Base-by-base conservation (phyloP, 2,329 filamentous ascomycete species). In the Verruconis gallopava region DNA sequence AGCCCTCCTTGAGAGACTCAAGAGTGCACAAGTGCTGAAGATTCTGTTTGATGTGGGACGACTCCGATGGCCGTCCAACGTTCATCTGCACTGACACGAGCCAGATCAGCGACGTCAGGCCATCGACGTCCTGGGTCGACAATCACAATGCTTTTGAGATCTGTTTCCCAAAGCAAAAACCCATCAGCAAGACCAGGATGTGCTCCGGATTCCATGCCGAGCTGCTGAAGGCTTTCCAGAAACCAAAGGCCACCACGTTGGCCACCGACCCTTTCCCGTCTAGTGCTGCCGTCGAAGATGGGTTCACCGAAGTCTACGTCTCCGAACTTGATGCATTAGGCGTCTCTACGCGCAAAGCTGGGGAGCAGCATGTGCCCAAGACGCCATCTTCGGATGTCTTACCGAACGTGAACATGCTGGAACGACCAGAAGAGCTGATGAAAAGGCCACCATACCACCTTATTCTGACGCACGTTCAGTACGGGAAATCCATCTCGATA, bases 361-460 rank as follows among this genome's bases (percentile, higher is more conserved):
- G 33, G 5, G n/a, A 14, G 15, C 38, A 17, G 12, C 15, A 34
- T 15, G 19, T 20, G 5, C 12, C 11, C 5, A 20, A 18, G 15
- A 11, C 18, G 39, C 30, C 22, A 25, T 17, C 40, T 5, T 43
- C 47, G 14, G 55, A 62, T 11, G 57, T 59, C 38, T 51, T 73
- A 3, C 67, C 70, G 1, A 58, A 60, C 19, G 50, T 61, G 2
- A 58, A 53, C 3, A 56, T 56, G 0, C 51, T 73, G 9, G 61
- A 65, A 3, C 58, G 66, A 2, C 70, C 69, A 0, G 66, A 70
- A 37, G 60, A 68, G n/a, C 55, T 73, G 6, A 57, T 70, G 12
- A 54, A 60, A 5, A 60, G 55, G 21, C 65, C 69, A 1, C 69
- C 69, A 0, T 72, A 72, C 47, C 59, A 69, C 40, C 54, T 73